Base-by-base conservation (phyloP, 495 filamentous ascomycete species). In the Aspergillus carlsbadensis region DNA sequence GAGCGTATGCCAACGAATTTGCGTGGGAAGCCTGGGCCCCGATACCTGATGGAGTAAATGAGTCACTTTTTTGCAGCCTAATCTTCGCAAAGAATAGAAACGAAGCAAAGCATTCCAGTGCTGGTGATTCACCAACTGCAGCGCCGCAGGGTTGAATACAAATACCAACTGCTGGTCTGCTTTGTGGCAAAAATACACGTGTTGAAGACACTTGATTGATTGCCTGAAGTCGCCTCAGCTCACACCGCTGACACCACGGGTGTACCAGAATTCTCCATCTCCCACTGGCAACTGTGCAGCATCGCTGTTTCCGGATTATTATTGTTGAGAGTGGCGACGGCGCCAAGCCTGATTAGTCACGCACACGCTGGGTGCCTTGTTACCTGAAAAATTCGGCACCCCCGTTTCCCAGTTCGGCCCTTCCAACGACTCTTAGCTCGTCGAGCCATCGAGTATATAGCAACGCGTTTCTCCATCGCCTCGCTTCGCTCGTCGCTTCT, bases 371-470 rank as follows among this genome's bases (percentile, higher is more conserved):
- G 62, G 50, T 68, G 64, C 64, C 65, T 65, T 65, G 67, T 58
- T 59, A 65, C 69, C 69, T 69, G 65, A 72, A 66, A 70, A 66
- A 59, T 56, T 65, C 64, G 69, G 69, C 67, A 66, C 51, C 33
- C 56, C 57, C 57, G 24, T 45, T 62, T 52, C 51, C 47, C 51
- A 36, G 40, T 24, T 52, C 55, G 45, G 42, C 56, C 56, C 55
- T 40, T 47, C 59, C 43, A 58, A 41, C 54, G 41, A 48, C 51
- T 48, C 52, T 31, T 44, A 45, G 51, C 58, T 42, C 37, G 34
- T 56, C 44, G 41, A 36, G 26, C 34, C 54, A 31, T n/a, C 57
- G 46, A 49, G 54, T 58, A 61, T 58, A 57, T 59, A 56, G 37
- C 29, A 54, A 39, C 57, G 18, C 35, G 49, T 26, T 49, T 43